phyloP scores from a whole-genome alignment of 1,284 basidiomycete species.

The Fomes fomentarius region DNA sequence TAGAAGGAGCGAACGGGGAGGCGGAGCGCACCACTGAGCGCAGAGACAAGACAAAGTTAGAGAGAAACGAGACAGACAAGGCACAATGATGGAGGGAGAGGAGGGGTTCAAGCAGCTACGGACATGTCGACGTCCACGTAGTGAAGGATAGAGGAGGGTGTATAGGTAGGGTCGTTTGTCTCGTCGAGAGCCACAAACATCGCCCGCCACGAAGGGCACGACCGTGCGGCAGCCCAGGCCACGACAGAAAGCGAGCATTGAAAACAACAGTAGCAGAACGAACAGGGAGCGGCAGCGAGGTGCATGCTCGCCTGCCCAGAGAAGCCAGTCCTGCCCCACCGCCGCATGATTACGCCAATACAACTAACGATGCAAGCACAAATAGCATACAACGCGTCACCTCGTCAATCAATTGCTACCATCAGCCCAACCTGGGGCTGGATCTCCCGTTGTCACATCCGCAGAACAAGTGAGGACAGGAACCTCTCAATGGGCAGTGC shows the following conservation, averaged over 20 bases:
- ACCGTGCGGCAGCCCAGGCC: background rate
- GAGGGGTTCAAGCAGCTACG: background rate
- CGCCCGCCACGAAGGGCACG: conserved; percentile 1
- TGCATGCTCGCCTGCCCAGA: conserved; percentile 29
- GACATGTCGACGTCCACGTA: background rate
- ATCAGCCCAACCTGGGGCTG: too few species aligned
- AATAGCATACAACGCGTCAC: conserved; percentile 22
- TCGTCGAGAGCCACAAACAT: conserved; percentile 18
- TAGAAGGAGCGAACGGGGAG: conserved; percentile 17
- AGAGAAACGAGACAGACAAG: background rate
- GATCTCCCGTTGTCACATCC: too few species aligned
- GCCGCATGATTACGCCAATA: conserved; percentile 20
- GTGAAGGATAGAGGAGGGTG: background rate
- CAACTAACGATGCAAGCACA: conserved; percentile 11
- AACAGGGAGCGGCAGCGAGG: conserved; percentile 19
- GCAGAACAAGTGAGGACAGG: too few species aligned
- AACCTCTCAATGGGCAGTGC: too few species aligned
- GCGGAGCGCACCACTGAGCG: conserved; percentile 7
- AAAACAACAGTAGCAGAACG: conserved; percentile 3
- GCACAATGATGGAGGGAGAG: background rate
- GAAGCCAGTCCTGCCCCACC: conserved; percentile 34
- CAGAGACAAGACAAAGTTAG: background rate
- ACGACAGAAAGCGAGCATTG: background rate
- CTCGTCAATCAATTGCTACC: too few species aligned
- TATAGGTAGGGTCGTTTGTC: background rate